Percentiles rank a stretch among this genome's conserved stretches.
Conservation (phyloP, 306 rosid species). For the Lathyrus sativus region DNA sequence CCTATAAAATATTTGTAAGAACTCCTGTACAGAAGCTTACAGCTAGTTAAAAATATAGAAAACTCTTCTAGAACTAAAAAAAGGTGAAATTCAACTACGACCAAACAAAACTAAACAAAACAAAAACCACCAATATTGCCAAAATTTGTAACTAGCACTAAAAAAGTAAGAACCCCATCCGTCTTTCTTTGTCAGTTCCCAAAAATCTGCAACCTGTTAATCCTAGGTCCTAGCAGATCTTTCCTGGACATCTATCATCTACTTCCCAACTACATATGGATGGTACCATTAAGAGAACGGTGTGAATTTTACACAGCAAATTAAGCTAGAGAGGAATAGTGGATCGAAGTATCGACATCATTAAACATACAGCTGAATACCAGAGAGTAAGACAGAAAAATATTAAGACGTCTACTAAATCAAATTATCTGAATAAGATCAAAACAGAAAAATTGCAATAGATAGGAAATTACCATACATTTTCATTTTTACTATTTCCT, state of each 20-base stretch:
- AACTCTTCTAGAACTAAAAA: background rate
- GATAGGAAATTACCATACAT: slow-evolving; percentile 51
- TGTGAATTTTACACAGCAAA: slow-evolving; percentile 3
- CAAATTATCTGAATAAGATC: slow-evolving; percentile 22
- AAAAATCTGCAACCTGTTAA: background rate
- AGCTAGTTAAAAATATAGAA: slow-evolving; percentile 23
- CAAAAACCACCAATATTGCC: background rate
- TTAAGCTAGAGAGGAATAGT: background rate
- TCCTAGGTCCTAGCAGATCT: slow-evolving; percentile 9
- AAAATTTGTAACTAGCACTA: background rate
- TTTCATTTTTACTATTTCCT: slow-evolving; percentile 49
- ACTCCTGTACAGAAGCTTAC: slow-evolving; percentile 1
- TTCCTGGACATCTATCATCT: background rate
- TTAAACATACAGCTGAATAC: slow-evolving; percentile 25
- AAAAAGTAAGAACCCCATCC: background rate
- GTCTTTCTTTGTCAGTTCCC: slow-evolving; percentile 2
- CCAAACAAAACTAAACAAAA: background rate
- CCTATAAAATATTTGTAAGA: background rate
- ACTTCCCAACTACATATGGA: background rate
- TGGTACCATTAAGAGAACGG: background rate
- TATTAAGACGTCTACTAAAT: slow-evolving; percentile 4
- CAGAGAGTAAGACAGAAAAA: slow-evolving; percentile 11
- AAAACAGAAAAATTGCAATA: slow-evolving; percentile 26
- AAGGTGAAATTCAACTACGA: background rate
- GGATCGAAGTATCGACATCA: background rate